These are phyloP conservation scores for Petunia hybrid DNA, from an alignment of 305 asterid genomes.

Conservation along the genomic window DNA sequence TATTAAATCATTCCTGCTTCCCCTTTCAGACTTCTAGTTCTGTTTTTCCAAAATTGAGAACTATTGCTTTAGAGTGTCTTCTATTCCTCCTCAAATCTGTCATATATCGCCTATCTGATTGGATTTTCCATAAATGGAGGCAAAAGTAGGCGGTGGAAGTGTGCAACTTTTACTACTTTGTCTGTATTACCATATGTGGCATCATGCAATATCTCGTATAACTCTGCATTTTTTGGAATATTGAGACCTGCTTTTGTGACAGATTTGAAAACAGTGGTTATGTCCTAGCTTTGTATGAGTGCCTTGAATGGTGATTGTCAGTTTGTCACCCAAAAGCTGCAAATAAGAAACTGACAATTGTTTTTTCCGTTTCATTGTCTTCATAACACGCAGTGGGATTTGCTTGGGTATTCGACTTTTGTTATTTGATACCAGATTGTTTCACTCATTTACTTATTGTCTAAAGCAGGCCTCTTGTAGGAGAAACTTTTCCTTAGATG, in stretches of 20 bases:
- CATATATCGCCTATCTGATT: constrained; percentile 1
- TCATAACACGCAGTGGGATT: neutral
- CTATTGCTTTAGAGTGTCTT: neutral
- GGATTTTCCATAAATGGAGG: neutral
- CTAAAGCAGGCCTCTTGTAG: constrained; percentile 87
- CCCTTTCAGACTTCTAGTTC: neutral
- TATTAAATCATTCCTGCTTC: constrained; percentile 2
- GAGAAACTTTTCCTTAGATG: constrained; percentile 80
- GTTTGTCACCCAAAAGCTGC: too few relatives aligned
- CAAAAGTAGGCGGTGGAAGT: constrained; percentile 9
- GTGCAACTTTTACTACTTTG: neutral
- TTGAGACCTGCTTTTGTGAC: neutral
- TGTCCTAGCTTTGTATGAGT: too few relatives aligned
- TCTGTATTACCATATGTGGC: constrained; percentile 1
- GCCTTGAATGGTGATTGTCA: too few relatives aligned
- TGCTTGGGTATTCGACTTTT: neutral
- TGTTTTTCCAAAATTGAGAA: neutral
- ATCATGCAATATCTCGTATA: neutral
- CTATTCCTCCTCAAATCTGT: constrained; percentile 13
- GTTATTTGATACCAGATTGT: constrained; percentile 28
- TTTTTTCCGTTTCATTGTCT: too few relatives aligned
- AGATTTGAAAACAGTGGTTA: too few relatives aligned
- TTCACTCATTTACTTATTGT: constrained; percentile 24
- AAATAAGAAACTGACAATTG: too few relatives aligned
- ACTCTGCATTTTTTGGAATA: neutral